A percentile compares a stretch with the other conserved stretches of the same genome.
Evolutionary conservation across 768 basidiomycete genomes (phyloP).

Genomic region (Serendipita indica): DNA sequence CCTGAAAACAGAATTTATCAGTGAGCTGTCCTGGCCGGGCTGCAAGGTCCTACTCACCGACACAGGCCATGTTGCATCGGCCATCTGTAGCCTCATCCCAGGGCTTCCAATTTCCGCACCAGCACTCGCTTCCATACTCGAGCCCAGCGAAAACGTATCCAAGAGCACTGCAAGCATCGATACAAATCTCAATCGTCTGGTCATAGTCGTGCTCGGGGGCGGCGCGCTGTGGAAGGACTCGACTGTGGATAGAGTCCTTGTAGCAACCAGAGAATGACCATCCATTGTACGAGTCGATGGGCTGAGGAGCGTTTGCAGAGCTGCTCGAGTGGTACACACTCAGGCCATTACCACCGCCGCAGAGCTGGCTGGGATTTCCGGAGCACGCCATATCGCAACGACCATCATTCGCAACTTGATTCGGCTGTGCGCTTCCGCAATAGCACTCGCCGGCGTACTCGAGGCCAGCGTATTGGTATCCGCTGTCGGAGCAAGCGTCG

Average conservation of each 20-base stretch:
- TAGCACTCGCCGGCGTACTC: conserved; percentile 38
- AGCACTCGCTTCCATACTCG: conserved; percentile 8
- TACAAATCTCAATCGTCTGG: background rate
- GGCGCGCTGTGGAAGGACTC: background rate
- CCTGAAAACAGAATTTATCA: background rate
- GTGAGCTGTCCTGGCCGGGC: background rate
- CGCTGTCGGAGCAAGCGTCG: conserved; percentile 40
- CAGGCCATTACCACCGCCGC: conserved; percentile 1
- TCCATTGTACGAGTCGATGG: background rate
- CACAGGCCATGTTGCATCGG: conserved; percentile 11
- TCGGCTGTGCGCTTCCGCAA: background rate
- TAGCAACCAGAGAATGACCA: background rate
- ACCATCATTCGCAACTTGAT: conserved; percentile 20
- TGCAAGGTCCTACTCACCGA: background rate
- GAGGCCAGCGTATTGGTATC: conserved; percentile 26
- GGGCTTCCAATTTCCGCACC: background rate
- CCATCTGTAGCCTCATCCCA: background rate
- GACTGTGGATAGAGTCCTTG: background rate
- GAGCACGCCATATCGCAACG: conserved; percentile 64
- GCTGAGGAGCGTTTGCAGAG: background rate
- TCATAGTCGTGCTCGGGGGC: background rate
- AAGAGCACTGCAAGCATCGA: background rate
- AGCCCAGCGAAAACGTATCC: conserved; percentile 3
- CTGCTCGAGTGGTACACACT: conserved; percentile 7
- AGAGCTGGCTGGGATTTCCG: background rate